phyloP scores from a whole-genome alignment of 352 stramenopile genomes.

The Phytophthora vignae region DNA sequence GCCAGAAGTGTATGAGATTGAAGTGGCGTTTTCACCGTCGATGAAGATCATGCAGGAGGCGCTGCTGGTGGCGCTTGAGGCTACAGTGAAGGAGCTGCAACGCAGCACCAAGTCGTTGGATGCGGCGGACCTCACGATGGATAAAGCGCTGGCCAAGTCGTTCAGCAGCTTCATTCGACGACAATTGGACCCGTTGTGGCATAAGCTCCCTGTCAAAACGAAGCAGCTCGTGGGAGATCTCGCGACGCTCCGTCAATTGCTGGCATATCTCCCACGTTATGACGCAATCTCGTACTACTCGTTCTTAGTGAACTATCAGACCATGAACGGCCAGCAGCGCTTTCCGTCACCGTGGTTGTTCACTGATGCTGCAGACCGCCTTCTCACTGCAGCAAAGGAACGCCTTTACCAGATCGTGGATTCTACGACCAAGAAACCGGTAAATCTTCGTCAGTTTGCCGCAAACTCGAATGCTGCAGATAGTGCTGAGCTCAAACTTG shows the following conservation, averaged over 20 bases:
- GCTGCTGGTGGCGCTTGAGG: conserved; percentile 93
- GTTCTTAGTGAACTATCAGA: conserved; percentile 93
- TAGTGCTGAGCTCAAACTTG: conserved; percentile 62
- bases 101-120: conserved; percentile 86
- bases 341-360: conserved; percentile 95
- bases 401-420: conserved; percentile 91
- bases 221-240: conserved; percentile 94
- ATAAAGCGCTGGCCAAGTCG: conserved; percentile 93
- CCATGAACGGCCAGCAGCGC: conserved; percentile 81
- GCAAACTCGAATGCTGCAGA: conserved; percentile 20
- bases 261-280: conserved; percentile 95
- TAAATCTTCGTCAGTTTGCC: conserved; percentile 43
- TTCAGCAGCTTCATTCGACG: conserved; percentile 71
- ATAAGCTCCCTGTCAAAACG: conserved; percentile 92
- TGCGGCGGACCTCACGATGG: conserved; percentile 90
- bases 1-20: conserved; percentile 95
- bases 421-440: conserved; percentile 48
- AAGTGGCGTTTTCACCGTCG: conserved; percentile 89
- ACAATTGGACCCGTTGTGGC: conserved; percentile 98
- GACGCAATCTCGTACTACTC: conserved; percentile 97
- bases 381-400: conserved; percentile 94
- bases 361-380: conserved; percentile 92
- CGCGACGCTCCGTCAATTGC: conserved; percentile 80
- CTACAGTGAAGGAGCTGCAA: conserved; percentile 95
- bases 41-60: conserved; percentile 96